Evolutionary conservation across 2,329 filamentous ascomycete species (phyloP), one percentile per base, ranked within the genome.

Genomic region (Phyllosticta citrichinensis): DNA sequence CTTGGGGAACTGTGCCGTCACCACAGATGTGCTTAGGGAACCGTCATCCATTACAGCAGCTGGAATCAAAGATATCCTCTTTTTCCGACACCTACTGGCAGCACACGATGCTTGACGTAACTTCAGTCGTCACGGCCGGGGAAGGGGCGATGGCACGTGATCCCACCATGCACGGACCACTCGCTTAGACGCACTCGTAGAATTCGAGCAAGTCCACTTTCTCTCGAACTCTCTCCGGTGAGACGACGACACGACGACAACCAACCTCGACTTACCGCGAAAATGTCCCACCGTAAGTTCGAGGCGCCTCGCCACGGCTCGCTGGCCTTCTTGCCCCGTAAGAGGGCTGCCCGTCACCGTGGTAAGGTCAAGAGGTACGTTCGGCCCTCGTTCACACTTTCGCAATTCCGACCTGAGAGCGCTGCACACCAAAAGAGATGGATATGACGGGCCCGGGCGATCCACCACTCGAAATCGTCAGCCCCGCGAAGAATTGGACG

Each of bases 351-450:
- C 79, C 86, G 92, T 75, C 92, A 97, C 82, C 84, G 93, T 74
- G 93, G 93, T 79, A 96, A 96, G 86, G 93, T 97, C 78, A 97
- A 97, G 91, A 91, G 88, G 91, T 96, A 83, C 86, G 85, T 84
- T 63, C 55, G 57, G 22, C 60, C 55, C 40, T 20, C n/a, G 19
- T n/a, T 50, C 27, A 22, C 19, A 20, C 47, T 52, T 56, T 47
- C 27, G 25, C 58, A 52, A 61, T 65, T 63, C 60, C 52, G 52
- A 59, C 54, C 17, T 8, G 12, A 14, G 40, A 47, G 40, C 17
- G n/a, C 40, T 47, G 14, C 40, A 47, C 17, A n/a, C 40, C 14
- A 47, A n/a, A 19, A 47, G 40, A 47, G 40, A 47, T n/a, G 40
- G 40, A 47, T 14, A 47, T 5, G 6, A 8, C 6, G 40, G 14